These are phyloP conservation scores for Rhododendron mucronatum DNA, from an alignment of 148 eudicot species.

Conservation along the genomic window DNA sequence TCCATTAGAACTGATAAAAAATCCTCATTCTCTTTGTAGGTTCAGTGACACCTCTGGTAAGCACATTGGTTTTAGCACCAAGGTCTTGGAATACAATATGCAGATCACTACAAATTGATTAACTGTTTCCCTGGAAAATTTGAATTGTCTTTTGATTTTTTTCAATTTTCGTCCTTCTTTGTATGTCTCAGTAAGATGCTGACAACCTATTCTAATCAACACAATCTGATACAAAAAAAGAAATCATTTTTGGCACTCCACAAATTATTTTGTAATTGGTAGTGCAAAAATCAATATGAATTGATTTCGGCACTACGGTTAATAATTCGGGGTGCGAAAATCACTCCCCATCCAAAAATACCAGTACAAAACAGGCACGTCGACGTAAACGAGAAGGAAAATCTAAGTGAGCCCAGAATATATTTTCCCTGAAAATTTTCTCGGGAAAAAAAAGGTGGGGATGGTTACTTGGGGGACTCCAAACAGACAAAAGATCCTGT, in stretches of 20 bases:
- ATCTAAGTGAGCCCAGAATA: slow-evolving; percentile 15
- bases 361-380: not conserved
- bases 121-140: not conserved
- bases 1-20: not conserved
- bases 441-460: not conserved
- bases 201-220: slow-evolving; percentile 6
- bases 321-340: no score
- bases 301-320: no score
- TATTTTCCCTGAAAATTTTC: slow-evolving; percentile 22
- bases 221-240: not conserved
- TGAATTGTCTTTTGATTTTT: not conserved
- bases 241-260: no score
- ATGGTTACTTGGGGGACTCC: slow-evolving; percentile 9
- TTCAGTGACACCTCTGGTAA: not conserved
- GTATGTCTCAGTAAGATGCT: not conserved
- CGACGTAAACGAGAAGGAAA: slow-evolving; percentile 12
- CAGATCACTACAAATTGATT: not conserved
- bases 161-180: not conserved
- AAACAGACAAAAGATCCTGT: slow-evolving; percentile 44
- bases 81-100: not conserved
- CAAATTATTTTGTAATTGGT: no score
- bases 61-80: not conserved
- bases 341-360: not conserved
- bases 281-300: no score
- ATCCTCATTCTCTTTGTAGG: not conserved